These are phyloP conservation scores for Tylopilus sp. DNA, from an alignment of 768 basidiomycete genomes.

Conservation along the genomic window DNA sequence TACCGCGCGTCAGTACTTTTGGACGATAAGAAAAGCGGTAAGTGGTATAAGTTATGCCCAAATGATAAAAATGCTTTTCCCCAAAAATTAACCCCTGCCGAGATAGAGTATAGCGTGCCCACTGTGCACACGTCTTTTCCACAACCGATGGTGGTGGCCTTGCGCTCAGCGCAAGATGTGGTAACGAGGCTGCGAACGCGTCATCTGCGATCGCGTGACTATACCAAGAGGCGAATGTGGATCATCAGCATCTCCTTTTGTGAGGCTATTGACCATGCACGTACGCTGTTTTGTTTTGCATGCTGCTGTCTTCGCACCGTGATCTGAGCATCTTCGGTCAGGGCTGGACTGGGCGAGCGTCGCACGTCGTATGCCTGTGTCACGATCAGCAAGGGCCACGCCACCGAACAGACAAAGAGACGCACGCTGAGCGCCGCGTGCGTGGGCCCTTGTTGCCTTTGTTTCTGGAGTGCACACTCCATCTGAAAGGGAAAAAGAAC, in stretches of 20 bases:
- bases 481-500: constrained; percentile 21
- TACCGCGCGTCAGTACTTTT: constrained; percentile 26
- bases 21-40: constrained; percentile 2
- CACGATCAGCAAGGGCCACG: neutral
- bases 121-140: constrained; percentile 9
- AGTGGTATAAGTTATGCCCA: constrained; percentile 29
- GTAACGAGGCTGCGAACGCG: constrained; percentile 1
- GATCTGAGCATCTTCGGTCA: constrained; percentile 30
- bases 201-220: constrained; percentile 33
- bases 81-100: constrained; percentile 20
- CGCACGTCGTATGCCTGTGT: constrained; percentile 27
- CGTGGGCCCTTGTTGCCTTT: constrained; percentile 26
- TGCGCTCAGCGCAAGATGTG: constrained; percentile 23
- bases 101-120: constrained; percentile 23
- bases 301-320: constrained; percentile 31
- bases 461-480: constrained; percentile 30
- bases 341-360: constrained; percentile 32
- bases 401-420: neutral
- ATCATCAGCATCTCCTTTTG: constrained; percentile 12
- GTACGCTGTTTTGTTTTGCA: constrained; percentile 20
- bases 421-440: constrained; percentile 27
- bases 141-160: constrained; percentile 14
- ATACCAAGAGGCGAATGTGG: constrained; percentile 2
- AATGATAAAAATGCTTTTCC: constrained; percentile 10
- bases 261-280: neutral